Base-by-base conservation (phyloP, 495 filamentous ascomycete species). In the Mytilinidion resinicola region DNA sequence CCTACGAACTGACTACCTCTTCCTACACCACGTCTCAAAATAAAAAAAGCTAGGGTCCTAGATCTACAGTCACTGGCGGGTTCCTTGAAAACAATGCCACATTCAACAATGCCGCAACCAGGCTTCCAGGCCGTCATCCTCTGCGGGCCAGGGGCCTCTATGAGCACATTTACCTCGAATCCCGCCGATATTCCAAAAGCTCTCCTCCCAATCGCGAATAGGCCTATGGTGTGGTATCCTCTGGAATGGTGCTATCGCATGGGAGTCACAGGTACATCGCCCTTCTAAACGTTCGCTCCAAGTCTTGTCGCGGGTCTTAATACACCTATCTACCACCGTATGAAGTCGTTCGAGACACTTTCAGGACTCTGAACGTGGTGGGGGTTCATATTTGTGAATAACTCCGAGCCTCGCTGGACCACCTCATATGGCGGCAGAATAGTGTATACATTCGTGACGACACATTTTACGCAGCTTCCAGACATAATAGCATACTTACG, bases 221-320 rank as follows among this genome's bases (percentile, higher is more conserved):
- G 91, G 55, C 92, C 92, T 0, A 96, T 97, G 93, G 81, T 98
- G 36, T 96, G 86, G 83, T 97, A 96, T 71, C 84, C 89, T 0
- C 77, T 98, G 46, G 90, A 96, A 59, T 96, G 88, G 75, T 95
- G 90, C 67, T 87, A 91, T 69, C 78, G 89, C 15, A 86, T 86
- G 69, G 91, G 90, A 58, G 83, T 96, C 57, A 87, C 85, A 65
- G 82, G 89, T 91, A 73, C 25, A 30, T 2, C 25, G 25, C 25
- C 25, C 6, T 30, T 6, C 25, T 30, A 6, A 30, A 30, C 25
- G 3, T 30, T 2, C 25, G 6, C 25, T 30, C 6, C 25, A n/a
- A n/a, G n/a, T 6, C 25, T 30, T 30, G 6, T 6, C 25, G 25
- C 2, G 6, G 25, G 25, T 30, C 25, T 30, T 2, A 3, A 6